phyloP scores from a whole-genome alignment of 2,329 filamentous ascomycete species.

The Trichocomaceae sp. region DNA sequence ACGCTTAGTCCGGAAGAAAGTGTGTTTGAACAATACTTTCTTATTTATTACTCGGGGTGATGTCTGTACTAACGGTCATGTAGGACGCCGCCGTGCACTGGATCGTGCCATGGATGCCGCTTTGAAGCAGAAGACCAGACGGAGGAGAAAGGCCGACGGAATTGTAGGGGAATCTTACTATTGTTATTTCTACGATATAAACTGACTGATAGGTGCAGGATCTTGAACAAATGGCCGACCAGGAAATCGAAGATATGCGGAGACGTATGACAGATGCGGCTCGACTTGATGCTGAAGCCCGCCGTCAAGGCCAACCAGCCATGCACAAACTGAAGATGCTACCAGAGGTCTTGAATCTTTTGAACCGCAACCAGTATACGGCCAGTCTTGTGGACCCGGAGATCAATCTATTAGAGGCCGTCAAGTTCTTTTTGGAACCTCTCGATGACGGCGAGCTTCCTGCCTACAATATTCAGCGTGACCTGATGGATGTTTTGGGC shows the following conservation, averaged over 20 bases:
- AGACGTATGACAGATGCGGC: conserved; percentile 86
- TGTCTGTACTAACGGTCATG: neutral
- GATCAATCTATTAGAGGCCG: conserved; percentile 86
- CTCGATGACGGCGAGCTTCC: conserved; percentile 89
- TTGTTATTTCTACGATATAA: neutral
- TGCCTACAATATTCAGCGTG: conserved; percentile 94
- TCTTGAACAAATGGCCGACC: conserved; percentile 81
- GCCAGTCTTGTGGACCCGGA: conserved; percentile 87
- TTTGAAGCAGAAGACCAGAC: conserved; percentile 70
- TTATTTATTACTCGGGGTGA: conserved; percentile 4
- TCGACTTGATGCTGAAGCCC: conserved; percentile 74
- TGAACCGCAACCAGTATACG: conserved; percentile 78
- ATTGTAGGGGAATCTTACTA: conserved; percentile 54
- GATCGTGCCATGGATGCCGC: conserved; percentile 84
- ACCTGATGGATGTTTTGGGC: conserved; percentile 75
- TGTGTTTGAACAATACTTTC: conserved; percentile 34
- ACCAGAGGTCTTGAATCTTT: conserved; percentile 76
- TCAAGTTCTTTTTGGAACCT: conserved; percentile 95
- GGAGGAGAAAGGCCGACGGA: conserved; percentile 74
- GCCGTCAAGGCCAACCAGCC: conserved; percentile 71
- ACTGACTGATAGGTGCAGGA: conserved; percentile 50
- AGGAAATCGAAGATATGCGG: conserved; percentile 81
- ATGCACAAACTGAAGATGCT: conserved; percentile 91
- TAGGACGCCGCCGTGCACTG: conserved; percentile 69
- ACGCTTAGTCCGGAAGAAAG: conserved; percentile 77